Evolutionary conservation across 345 rosid species (phyloP).

Genomic region (Salix viminalis): DNA sequence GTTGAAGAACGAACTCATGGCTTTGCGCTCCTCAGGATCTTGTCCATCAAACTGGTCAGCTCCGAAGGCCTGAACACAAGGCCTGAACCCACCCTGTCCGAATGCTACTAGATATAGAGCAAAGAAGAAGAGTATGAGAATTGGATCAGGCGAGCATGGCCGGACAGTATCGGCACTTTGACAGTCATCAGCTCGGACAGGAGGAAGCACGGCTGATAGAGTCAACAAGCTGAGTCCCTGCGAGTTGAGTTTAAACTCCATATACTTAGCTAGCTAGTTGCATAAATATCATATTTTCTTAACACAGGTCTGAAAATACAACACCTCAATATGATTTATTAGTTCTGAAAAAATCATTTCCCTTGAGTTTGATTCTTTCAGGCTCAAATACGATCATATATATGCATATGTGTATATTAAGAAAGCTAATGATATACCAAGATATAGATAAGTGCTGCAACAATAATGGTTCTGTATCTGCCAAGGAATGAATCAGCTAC

Average conservation of each 20-base stretch:
- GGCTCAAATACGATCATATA: background rate
- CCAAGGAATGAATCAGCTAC: conserved; percentile 20
- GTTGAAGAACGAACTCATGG: conserved; percentile 1
- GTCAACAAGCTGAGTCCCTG: conserved; percentile 14
- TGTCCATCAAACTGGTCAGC: conserved; percentile 9
- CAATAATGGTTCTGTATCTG: conserved; percentile 7
- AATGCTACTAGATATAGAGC: conserved; percentile 5
- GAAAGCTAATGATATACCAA: background rate
- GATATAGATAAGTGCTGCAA: conserved; percentile 2
- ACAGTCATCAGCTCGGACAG: background rate
- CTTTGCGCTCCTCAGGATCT: background rate
- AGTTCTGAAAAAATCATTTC: too few relatives aligned
- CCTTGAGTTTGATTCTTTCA: too few relatives aligned
- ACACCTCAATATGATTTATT: too few relatives aligned
- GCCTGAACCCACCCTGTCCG: conserved; percentile 7
- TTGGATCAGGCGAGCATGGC: background rate
- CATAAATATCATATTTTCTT: too few relatives aligned
- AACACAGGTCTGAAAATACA: too few relatives aligned
- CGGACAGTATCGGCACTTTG: background rate
- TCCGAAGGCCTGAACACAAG: conserved; percentile 10
- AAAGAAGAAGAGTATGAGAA: background rate
- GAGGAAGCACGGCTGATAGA: background rate
- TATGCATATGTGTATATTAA: too few relatives aligned
- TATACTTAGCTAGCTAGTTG: too few relatives aligned
- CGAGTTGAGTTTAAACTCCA: background rate